Evolutionary conservation across 208 protist genomes (phyloP).

Genomic region (Leishmania guyanensis): DNA sequence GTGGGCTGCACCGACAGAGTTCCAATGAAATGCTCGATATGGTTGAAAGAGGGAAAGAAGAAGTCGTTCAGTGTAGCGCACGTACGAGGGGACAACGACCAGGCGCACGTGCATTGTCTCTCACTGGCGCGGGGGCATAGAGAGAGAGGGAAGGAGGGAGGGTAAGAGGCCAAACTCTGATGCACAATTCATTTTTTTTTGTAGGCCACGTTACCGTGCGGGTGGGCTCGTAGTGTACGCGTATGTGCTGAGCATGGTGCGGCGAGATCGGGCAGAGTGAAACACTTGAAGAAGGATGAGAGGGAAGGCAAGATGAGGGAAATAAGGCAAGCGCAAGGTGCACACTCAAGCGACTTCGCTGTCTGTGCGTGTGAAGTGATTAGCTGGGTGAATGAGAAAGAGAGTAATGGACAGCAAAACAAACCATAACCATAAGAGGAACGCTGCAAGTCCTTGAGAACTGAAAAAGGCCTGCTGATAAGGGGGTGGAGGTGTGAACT

Average conservation of each 20-base stretch:
- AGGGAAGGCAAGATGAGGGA: not conserved
- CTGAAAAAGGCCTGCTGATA: no score
- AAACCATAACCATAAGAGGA: no score
- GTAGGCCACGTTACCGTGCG: not conserved
- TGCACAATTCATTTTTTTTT: no score
- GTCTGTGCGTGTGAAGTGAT: not conserved
- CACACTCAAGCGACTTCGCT: not conserved
- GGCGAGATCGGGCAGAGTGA: not conserved
- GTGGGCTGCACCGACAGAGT: no score
- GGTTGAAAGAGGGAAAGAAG: no score
- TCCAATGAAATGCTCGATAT: no score
- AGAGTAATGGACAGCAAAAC: not conserved
- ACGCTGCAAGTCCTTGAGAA: no score
- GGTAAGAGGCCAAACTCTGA: not conserved
- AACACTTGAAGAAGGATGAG: not conserved
- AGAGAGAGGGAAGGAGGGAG: not conserved
- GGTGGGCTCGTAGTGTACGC: not conserved
- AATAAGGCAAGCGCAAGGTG: not conserved
- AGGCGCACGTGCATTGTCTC: not conserved
- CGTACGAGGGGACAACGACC: no score
- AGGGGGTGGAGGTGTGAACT: no score
- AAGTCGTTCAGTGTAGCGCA: no score
- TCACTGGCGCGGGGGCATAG: no score
- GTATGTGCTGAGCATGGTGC: not conserved
- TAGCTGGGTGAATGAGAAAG: not conserved